Base-by-base conservation (phyloP, 768 basidiomycete genomes). In the Ramaria sp. region DNA sequence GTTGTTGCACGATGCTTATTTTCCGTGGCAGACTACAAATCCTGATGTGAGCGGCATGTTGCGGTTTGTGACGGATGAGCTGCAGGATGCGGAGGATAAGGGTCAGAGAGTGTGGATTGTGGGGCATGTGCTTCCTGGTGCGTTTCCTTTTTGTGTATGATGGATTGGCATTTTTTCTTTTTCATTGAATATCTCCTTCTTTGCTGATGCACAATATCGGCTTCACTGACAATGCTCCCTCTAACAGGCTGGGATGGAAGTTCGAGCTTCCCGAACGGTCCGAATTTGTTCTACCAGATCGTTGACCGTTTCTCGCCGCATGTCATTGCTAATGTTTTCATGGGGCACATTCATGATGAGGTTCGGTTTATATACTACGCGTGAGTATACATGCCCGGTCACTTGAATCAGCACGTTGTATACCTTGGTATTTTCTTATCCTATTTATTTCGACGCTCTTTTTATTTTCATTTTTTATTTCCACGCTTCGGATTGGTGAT, bases 11-110 rank as follows among this genome's bases (percentile, higher is more conserved):
- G n/a, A n/a, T n/a, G n/a, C 24, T 44, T 20, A 16, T 62, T 60
- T 55, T 55, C 59, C 0, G 43, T 61, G 2, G 16, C 20, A 65
- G 57, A 56, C 85, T 62, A 80, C 79, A 20, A 64, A 77, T 24
- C 77, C 81, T 10, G 87, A 89, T 64, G 71, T 71, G 30, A 86
- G 83, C 43, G 86, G 86, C 25, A 84, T 88, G 79, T 70, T 88
- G 60, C 74, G 83, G 34, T 88, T 87, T 68, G 61, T 89, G 58
- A 88, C 87, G 8, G 81, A 86, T 56, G 84, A 88, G 63, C 69
- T 88, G 12, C 87, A 89, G 65, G 81, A 72, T 48, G 85, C 86
- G 8, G 87, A 89, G 65, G 87, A 89, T 62, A 72, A 73, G n/a
- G 81, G 84, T 9, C 84, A 88, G 51, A 71, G 82, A 61, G 76